phyloP scores from a whole-genome alignment of 2,329 filamentous ascomycete species.

The Trichoderma arundinaceum region DNA sequence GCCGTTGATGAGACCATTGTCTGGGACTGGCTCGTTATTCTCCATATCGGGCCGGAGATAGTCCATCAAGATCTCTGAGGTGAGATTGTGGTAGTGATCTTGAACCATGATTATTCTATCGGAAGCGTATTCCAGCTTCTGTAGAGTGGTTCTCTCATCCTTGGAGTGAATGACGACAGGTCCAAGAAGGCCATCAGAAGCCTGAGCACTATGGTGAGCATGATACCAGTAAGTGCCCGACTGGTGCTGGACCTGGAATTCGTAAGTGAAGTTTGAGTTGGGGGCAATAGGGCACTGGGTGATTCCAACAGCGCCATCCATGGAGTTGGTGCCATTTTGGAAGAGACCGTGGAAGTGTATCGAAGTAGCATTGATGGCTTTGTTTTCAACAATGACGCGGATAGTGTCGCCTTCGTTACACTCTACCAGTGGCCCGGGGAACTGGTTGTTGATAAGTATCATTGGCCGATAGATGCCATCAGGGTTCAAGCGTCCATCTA shows the following conservation, averaged over 20 bases:
- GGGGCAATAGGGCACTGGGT: slow-evolving; percentile 72
- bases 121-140: slow-evolving; percentile 41
- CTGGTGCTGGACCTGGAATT: slow-evolving; percentile 64
- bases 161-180: slow-evolving; percentile 70
- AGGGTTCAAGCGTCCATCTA: slow-evolving; percentile 63
- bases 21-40: slow-evolving; percentile 68
- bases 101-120: slow-evolving; percentile 72
- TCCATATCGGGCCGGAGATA: slow-evolving; percentile 62
- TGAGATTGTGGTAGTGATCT: slow-evolving; percentile 72
- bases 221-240: slow-evolving; percentile 66
- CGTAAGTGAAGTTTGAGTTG: slow-evolving; percentile 67
- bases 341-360: slow-evolving; percentile 81
- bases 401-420: slow-evolving; percentile 76
- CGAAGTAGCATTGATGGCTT: slow-evolving; percentile 67
- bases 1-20: slow-evolving; percentile 69
- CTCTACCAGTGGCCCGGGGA: slow-evolving; percentile 74
- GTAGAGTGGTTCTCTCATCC: slow-evolving; percentile 42
- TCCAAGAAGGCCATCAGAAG: slow-evolving; percentile 71
- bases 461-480: slow-evolving; percentile 63
- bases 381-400: slow-evolving; percentile 71
- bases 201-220: slow-evolving; percentile 67
- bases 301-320: slow-evolving; percentile 74
- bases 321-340: slow-evolving; percentile 74
- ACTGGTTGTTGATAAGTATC: slow-evolving; percentile 76
- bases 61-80: slow-evolving; percentile 55